Base-by-base conservation (phyloP, 108 stramenopile genomes). In the Ochromonas danica region DNA sequence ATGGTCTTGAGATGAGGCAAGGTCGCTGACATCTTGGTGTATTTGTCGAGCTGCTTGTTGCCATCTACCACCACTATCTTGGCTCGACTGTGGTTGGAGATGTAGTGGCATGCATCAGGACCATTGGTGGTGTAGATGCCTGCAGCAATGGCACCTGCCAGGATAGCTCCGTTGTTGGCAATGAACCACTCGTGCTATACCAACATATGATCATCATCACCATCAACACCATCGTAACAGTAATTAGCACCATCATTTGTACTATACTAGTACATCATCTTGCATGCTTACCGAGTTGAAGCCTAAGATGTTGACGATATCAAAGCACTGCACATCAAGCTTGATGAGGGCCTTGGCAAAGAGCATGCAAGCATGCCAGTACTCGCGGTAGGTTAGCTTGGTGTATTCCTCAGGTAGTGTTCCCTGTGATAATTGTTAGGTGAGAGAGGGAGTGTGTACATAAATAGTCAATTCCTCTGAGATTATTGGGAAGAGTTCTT, bases 91-190 rank as follows among this genome's bases (percentile, higher is more conserved):
- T 92, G 91, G 28, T 89, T 81, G 71, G 86, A 45, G 77, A 91
- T 89, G 88, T 90, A 92, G 63, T 85, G 62, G 71, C 87, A 89
- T 0, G 90, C 88, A 61, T 90, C 90, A 0, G 88, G 31, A n/a
- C 42, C 39, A 78, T 92, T 90, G 78, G 91, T 89, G 39, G 91
- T 83, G 83, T 92, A 92, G 65, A 90, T 90, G 61, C 90, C 88
- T 6, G 87, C 88, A 14, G 86, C 86, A 33, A 91, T 82, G 33
- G 89, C 89, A 42, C 91, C 92, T 0, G 92, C 91, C 10, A 86
- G 81, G 1, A 92, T 90, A 57, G 86, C 84, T 30, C 91, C 92
- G 38, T 89, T 80, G 62, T 87, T 78, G 41, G 88, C 87, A 61
- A 91, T 75, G 78, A 89, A 71, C 90, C 89, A 89, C 71, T 86